phyloP scores from a whole-genome alignment of 108 stramenopile species.

The Cyclotella kingstonii region DNA sequence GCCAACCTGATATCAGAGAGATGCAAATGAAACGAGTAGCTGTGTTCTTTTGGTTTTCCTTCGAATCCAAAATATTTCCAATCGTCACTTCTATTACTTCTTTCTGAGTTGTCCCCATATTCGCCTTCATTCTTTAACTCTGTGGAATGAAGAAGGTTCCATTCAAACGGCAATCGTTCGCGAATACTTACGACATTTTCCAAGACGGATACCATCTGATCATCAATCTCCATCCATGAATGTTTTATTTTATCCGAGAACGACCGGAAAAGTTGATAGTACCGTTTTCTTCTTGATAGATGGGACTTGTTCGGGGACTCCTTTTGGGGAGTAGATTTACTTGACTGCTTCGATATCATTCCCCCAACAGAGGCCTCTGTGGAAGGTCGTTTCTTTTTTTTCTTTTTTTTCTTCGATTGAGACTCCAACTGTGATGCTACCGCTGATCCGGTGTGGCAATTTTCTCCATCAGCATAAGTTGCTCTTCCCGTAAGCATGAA shows the following conservation, averaged over 20 bases:
- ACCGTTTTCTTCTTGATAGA: conserved; percentile 32
- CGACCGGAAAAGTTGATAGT: conserved; percentile 50
- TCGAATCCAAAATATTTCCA: conserved; percentile 37
- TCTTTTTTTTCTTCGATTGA: conserved; percentile 34
- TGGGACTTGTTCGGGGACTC: conserved; percentile 1
- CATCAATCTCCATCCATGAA: conserved; percentile 62
- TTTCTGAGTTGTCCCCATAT: not conserved
- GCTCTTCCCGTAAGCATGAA: conserved; percentile 45
- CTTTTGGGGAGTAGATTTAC: not conserved
- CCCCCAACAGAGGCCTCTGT: conserved; percentile 4
- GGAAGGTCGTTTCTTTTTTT: conserved; percentile 33
- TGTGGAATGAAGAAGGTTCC: conserved; percentile 31
- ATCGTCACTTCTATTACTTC: conserved; percentile 3
- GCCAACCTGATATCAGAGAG: conserved; percentile 57
- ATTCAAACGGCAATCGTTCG: conserved; percentile 50
- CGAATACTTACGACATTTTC: conserved; percentile 64
- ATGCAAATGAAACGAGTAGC: conserved; percentile 10
- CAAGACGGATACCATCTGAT: conserved; percentile 51
- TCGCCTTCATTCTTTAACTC: not conserved
- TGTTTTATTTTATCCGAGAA: conserved; percentile 53
- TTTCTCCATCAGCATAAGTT: not conserved
- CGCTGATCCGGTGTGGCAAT: not conserved
- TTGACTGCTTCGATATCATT: not conserved
- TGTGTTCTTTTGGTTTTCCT: conserved; percentile 12
- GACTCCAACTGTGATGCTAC: conserved; percentile 16